Evolutionary conservation across 148 eudicot species (phyloP).

Genomic region (Mesembryanthemum crystallinum): DNA sequence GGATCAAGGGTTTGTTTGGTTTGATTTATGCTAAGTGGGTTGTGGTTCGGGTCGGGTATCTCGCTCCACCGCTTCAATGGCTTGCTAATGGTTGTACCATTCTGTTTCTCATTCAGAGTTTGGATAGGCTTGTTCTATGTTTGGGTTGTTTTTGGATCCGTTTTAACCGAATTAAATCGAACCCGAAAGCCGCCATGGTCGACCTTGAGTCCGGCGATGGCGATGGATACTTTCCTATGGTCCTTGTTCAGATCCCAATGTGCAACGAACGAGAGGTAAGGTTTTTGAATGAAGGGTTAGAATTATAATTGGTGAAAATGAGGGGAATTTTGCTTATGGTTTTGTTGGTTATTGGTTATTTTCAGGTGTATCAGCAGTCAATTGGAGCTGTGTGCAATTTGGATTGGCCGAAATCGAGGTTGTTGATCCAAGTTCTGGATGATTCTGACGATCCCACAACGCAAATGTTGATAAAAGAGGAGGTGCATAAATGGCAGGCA

Average conservation of each 20-base stretch:
- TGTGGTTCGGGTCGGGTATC: slow-evolving; percentile 59
- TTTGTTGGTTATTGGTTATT: neutral
- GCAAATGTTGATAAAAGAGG: slow-evolving; percentile 75
- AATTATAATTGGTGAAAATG: too few relatives aligned
- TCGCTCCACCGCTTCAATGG: slow-evolving; percentile 79
- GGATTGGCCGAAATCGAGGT: slow-evolving; percentile 86
- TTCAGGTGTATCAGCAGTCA: slow-evolving; percentile 93
- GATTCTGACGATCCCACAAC: slow-evolving; percentile 85
- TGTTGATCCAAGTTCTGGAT: slow-evolving; percentile 80
- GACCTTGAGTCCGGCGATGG: slow-evolving; percentile 76
- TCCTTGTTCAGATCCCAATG: slow-evolving; percentile 98
- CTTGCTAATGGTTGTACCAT: slow-evolving; percentile 67
- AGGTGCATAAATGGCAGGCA: slow-evolving; percentile 78
- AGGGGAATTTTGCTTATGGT: neutral
- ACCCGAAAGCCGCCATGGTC: slow-evolving; percentile 23
- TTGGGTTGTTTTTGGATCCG: slow-evolving; percentile 86
- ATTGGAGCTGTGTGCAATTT: slow-evolving; percentile 86
- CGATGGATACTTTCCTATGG: slow-evolving; percentile 81
- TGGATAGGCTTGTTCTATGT: slow-evolving; percentile 73
- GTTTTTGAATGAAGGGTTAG: too few relatives aligned
- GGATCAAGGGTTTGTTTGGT: slow-evolving; percentile 40
- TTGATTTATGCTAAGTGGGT: slow-evolving; percentile 67
- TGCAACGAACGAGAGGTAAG: slow-evolving; percentile 93
- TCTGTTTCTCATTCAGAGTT: slow-evolving; percentile 73
- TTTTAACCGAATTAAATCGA: slow-evolving; percentile 65